phyloP scores from a whole-genome alignment of 2,329 filamentous ascomycete genomes.

The Diaporthe sp. region DNA sequence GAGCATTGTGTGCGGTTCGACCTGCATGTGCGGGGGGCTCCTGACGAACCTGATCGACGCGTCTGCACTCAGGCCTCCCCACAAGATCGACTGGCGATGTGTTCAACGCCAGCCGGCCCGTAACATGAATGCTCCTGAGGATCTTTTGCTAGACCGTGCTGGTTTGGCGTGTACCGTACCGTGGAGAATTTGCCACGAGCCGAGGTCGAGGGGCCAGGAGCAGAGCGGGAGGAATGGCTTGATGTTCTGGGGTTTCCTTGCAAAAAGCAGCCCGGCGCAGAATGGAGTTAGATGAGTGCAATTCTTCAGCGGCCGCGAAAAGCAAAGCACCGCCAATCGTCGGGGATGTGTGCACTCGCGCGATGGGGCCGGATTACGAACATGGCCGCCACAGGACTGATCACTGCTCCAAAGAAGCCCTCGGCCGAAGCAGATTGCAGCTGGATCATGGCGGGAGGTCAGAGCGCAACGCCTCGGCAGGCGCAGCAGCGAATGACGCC shows the following conservation, averaged over 20 bases:
- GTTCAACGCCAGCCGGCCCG: not conserved
- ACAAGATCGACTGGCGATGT: conserved; percentile 24
- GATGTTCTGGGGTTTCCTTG: conserved; percentile 13
- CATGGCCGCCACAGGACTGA: not conserved
- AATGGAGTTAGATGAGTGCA: conserved; percentile 23
- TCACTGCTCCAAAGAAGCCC: not conserved
- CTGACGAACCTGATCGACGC: conserved; percentile 24
- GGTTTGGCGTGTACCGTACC: not conserved
- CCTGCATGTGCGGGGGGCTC: not conserved
- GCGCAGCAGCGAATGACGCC: conserved; percentile 17
- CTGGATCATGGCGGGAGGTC: conserved; percentile 30
- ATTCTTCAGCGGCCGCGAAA: conserved; percentile 24
- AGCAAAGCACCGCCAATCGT: conserved; percentile 11
- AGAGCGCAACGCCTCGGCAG: conserved; percentile 29
- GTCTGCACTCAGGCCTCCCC: conserved; percentile 11
- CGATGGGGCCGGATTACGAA: conserved; percentile 20
- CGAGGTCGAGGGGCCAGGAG: not conserved
- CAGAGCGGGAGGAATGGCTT: not conserved
- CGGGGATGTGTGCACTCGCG: conserved; percentile 15
- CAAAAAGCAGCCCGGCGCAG: not conserved
- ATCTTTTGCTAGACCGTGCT: not conserved
- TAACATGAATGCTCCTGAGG: not conserved
- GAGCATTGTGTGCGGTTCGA: not conserved
- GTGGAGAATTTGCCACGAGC: conserved; percentile 6
- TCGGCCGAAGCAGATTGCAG: conserved; percentile 12